A percentile compares a stretch with the other conserved stretches of the same genome.
Evolutionary conservation across 2,329 filamentous ascomycete genomes (phyloP).

Genomic region (Fusarium zealandicum): DNA sequence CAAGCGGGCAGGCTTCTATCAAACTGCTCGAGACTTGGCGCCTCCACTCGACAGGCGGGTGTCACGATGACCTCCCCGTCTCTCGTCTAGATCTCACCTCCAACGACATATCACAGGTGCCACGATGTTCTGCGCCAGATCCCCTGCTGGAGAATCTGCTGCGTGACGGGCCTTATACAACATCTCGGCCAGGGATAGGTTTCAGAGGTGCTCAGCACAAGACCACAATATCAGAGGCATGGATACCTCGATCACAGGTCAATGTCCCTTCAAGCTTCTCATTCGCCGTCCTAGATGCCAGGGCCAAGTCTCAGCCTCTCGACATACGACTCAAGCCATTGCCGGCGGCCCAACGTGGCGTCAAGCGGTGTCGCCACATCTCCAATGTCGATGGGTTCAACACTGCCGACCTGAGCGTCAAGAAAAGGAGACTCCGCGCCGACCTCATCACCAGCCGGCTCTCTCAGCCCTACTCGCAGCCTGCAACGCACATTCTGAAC

Average conservation of each 20-base stretch:
- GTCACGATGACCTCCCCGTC: constrained; percentile 34
- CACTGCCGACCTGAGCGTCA: constrained; percentile 59
- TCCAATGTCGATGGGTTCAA: constrained; percentile 67
- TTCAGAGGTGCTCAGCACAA: neutral
- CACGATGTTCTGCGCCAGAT: constrained; percentile 32
- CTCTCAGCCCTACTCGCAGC: constrained; percentile 72
- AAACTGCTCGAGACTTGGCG: constrained; percentile 38
- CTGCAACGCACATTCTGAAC: constrained; percentile 73
- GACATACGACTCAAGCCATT: constrained; percentile 9
- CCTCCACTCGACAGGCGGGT: constrained; percentile 25
- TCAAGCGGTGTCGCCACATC: constrained; percentile 60
- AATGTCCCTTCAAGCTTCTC: constrained; percentile 15
- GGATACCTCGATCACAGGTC: neutral
- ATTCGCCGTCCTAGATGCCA: constrained; percentile 18
- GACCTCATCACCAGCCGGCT: constrained; percentile 73
- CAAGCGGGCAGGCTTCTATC: constrained; percentile 35
- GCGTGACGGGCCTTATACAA: constrained; percentile 14
- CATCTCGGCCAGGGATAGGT: neutral
- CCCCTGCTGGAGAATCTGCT: constrained; percentile 34
- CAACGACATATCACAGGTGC: constrained; percentile 31
- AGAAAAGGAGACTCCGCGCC: constrained; percentile 72
- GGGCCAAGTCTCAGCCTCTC: constrained; percentile 11
- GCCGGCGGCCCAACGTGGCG: constrained; percentile 16
- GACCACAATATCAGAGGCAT: neutral
- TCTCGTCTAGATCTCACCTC: constrained; percentile 28